A percentile compares a stretch with the other conserved stretches of the same genome.
phyloP scores from a whole-genome alignment of 2,329 filamentous ascomycete genomes.

The Fusarium burgessii region DNA sequence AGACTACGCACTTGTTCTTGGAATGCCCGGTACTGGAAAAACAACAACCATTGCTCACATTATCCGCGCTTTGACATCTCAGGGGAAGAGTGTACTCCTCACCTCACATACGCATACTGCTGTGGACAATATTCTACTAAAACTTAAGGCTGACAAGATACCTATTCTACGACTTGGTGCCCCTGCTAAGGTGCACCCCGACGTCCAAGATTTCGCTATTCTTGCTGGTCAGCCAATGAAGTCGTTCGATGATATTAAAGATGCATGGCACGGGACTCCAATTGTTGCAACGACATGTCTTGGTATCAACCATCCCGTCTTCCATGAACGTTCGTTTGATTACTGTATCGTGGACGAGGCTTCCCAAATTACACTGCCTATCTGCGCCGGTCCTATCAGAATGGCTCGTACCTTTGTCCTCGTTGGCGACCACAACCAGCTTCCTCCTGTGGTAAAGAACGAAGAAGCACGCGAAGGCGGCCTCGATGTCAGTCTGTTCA shows the following conservation, averaged over 20 bases:
- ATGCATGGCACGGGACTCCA: constrained; percentile 85
- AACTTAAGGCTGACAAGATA: constrained; percentile 83
- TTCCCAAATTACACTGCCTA: constrained; percentile 95
- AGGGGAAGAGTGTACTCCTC: constrained; percentile 91
- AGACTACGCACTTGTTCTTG: constrained; percentile 96
- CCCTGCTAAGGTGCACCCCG: constrained; percentile 85
- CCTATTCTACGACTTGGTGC: constrained; percentile 88
- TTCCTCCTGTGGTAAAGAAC: constrained; percentile 94
- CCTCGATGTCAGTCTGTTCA: constrained; percentile 93
- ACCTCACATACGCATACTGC: constrained; percentile 98
- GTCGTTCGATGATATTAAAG: constrained; percentile 84
- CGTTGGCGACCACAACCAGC: constrained; percentile 95
- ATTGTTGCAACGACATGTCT: constrained; percentile 96
- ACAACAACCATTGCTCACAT: constrained; percentile 99
- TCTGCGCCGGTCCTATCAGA: constrained; percentile 92
- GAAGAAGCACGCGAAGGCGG: constrained; percentile 87
- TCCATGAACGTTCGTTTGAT: constrained; percentile 90
- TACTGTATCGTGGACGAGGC: constrained; percentile 99
- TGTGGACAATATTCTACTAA: constrained; percentile 97
- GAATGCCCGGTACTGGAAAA: constrained; percentile 98
- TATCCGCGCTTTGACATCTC: constrained; percentile 86
- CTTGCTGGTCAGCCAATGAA: constrained; percentile 79
- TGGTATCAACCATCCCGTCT: constrained; percentile 88
- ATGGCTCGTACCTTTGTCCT: constrained; percentile 94
- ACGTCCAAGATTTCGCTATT: constrained; percentile 86